phyloP scores from a whole-genome alignment of 805 yeast species.

The Ogataea polymorpha region DNA sequence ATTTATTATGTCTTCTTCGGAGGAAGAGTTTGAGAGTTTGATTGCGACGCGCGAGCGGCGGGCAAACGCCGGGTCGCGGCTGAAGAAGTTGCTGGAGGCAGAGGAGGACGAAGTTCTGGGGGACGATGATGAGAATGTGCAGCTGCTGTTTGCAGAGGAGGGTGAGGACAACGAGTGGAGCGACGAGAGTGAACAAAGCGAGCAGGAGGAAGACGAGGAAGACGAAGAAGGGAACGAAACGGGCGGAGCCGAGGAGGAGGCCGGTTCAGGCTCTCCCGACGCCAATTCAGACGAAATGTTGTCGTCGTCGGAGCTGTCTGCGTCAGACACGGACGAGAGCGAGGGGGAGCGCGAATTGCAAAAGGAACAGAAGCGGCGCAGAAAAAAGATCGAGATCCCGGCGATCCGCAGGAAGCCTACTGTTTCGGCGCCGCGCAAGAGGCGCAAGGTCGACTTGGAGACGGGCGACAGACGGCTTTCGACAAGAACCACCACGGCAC shows the following conservation, averaged over 20 bases:
- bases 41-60: conserved; percentile 76
- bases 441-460: conserved; percentile 9
- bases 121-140: conserved; percentile 77
- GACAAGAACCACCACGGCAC: conserved; percentile 71
- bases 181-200: conserved; percentile 32
- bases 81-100: conserved; percentile 67
- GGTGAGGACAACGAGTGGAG: conserved; percentile 52
- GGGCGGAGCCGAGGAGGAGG: conserved; percentile 29
- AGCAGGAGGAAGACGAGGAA: conserved; percentile 28
- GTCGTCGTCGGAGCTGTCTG: conserved; percentile 51
- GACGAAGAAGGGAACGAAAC: conserved; percentile 26
- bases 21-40: conserved; percentile 48
- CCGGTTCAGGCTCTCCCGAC: conserved; percentile 8
- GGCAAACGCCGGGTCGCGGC: conserved; percentile 85
- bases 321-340: conserved; percentile 57
- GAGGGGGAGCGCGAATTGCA: conserved; percentile 39
- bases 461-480: conserved; percentile 63
- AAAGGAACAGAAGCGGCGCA: conserved; percentile 28
- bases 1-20: conserved; percentile 13
- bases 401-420: conserved; percentile 22
- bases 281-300: conserved; percentile 44
- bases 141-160: conserved; percentile 64
- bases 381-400: conserved; percentile 38
- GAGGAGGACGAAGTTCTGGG: conserved; percentile 37
- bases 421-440: conserved; percentile 28